These are phyloP conservation scores for Chlorella sorokiniana DNA, from an alignment of 139 green algal genomes.

Conservation along the genomic window DNA sequence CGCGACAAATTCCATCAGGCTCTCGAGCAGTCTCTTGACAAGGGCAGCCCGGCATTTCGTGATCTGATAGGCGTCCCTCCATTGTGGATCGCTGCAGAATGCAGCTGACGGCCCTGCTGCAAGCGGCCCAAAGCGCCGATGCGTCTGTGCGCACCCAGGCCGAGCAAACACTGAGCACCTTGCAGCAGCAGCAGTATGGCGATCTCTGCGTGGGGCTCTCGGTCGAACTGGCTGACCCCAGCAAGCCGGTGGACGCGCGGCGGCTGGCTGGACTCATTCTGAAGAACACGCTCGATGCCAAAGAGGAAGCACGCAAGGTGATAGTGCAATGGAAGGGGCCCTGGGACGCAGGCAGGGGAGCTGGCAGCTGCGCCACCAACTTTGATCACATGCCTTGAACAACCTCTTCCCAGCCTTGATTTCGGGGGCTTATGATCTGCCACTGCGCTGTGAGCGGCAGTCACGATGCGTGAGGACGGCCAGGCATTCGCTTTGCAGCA, in stretches of 20 bases:
- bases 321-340: neutral
- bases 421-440: neutral
- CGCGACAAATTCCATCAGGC: too few relatives aligned
- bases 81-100: neutral
- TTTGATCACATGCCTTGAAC: constrained; percentile 16
- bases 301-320: constrained; percentile 74
- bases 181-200: constrained; percentile 80
- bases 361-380: too few relatives aligned
- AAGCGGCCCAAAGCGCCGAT: constrained; percentile 79
- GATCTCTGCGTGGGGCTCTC: constrained; percentile 77
- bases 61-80: neutral
- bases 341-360: neutral
- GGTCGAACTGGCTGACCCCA: constrained; percentile 76
- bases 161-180: constrained; percentile 78
- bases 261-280: constrained; percentile 92
- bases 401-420: neutral
- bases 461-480: too few relatives aligned
- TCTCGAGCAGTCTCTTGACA: too few relatives aligned
- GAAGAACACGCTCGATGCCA: constrained; percentile 95
- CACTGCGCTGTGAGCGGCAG: neutral
- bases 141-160: constrained; percentile 67
- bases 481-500: too few relatives aligned
- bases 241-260: constrained; percentile 73
- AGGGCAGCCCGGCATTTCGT: too few relatives aligned
- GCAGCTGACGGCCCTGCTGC: constrained; percentile 57